Base-by-base conservation (phyloP, 345 rosid genomes). In the Moricandia arvensis region DNA sequence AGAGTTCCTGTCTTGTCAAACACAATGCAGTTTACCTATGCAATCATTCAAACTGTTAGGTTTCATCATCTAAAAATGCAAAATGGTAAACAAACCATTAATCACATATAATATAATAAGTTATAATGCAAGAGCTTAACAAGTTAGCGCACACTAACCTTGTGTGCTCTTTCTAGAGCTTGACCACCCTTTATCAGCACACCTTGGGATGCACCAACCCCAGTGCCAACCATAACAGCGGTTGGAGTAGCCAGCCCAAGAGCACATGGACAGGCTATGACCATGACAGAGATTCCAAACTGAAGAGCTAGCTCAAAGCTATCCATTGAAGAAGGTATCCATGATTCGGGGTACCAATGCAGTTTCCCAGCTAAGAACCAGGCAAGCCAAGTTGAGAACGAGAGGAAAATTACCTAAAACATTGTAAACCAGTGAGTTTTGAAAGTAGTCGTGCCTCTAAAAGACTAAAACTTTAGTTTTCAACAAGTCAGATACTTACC, bases 1-100 rank as follows among this genome's bases (percentile, higher is more conserved):
- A 95, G 99, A 15, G 97, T 95, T 65, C 99, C 97, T 1, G 99
- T 95, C 86, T 95, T 95, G 86, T 95, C 99, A 78, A 95, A 95
- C 51, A 95, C 93, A 69, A 95, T 82, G 85, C 97, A 91, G 53
- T 79, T 88, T 71, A 91, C 96, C 98, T 93, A 62, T 73, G 79
- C 60, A 38, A 29, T 59, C 51, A 65, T 41, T 53, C 5, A 59
- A 34, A 41, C 8, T 45, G 27, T 55, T 15, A 74, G 7, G n/a
- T 33, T 35, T 18, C 51, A 61, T 37, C 64, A 53, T 30, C 63
- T 12, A 11, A 58, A 45, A 62, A 27, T 4, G 4, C 7, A 55
- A 69, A 69, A 30, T n/a, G 37, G 15, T 41, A 13, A 5, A 2
- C 8, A 34, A 3, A 66, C 17, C 16, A 54, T 17, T 4, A 7